Conservation (phyloP, 176 grass and related monocot genomes). For the Cenchrus purpureus region DNA sequence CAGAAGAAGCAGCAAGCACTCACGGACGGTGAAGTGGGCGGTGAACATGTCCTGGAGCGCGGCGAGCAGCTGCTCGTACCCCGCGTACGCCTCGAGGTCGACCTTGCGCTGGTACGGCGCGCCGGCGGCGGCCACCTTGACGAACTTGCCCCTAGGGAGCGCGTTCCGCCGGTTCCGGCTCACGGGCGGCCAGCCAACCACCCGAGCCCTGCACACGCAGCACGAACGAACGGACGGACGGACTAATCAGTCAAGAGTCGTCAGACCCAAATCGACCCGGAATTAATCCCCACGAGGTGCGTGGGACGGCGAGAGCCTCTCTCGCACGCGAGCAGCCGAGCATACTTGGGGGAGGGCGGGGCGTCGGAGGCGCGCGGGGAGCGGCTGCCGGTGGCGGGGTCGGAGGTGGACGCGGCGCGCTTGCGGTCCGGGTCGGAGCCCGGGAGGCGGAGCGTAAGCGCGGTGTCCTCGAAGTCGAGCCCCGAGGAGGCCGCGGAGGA, state of each 20-base stretch:
- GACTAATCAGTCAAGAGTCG: neutral
- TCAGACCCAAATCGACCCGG: neutral
- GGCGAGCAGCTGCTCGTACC: constrained; percentile 73
- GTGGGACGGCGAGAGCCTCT: too few species aligned
- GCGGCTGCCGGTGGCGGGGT: neutral
- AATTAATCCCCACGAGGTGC: neutral
- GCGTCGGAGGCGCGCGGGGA: constrained; percentile 41
- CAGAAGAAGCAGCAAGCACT: constrained; percentile 14
- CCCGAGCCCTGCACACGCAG: constrained; percentile 46
- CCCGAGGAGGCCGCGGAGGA: constrained; percentile 61
- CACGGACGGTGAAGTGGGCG: constrained; percentile 79
- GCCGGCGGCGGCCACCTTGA: constrained; percentile 90
- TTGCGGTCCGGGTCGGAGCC: constrained; percentile 53
- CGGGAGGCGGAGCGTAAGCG: constrained; percentile 69
- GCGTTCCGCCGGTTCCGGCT: constrained; percentile 56
- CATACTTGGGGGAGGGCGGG: constrained; percentile 53
- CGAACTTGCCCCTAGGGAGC: constrained; percentile 62
- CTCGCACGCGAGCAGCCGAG: neutral
- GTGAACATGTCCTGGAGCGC: constrained; percentile 87
- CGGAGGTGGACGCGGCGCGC: constrained; percentile 50
- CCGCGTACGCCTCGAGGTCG: constrained; percentile 65
- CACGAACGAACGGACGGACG: neutral
- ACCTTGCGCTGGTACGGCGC: constrained; percentile 90
- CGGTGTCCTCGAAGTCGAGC: constrained; percentile 86
- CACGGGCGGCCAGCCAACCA: constrained; percentile 95